These are phyloP conservation scores for Calonectria ilicicola DNA, from an alignment of 2,329 filamentous ascomycete species.

Conservation along the genomic window DNA sequence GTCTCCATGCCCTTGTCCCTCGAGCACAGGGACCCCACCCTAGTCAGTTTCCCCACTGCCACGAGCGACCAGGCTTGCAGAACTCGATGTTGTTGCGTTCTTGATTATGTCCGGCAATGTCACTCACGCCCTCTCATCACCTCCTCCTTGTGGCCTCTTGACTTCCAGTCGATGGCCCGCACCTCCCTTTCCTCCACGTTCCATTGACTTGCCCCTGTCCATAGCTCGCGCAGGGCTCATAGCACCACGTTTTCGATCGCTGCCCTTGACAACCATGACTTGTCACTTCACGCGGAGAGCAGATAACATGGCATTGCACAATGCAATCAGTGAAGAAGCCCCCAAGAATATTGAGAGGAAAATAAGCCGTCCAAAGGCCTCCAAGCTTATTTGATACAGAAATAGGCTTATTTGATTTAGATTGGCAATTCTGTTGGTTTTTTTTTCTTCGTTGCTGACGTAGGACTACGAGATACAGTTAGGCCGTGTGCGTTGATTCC, in stretches of 20 bases:
- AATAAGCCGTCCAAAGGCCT: too few relatives aligned
- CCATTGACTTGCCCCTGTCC: neutral
- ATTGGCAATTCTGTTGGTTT: too few relatives aligned
- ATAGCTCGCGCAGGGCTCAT: neutral
- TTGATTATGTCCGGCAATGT: neutral
- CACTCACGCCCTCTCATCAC: neutral
- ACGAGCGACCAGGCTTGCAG: conserved; percentile 19
- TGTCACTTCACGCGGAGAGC: too few relatives aligned
- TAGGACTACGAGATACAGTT: too few relatives aligned
- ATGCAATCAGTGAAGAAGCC: too few relatives aligned
- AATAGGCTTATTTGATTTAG: too few relatives aligned
- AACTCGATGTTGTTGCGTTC: neutral
- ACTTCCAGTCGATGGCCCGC: neutral
- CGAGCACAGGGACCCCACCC: conserved; percentile 6
- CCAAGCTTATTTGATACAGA: too few relatives aligned
- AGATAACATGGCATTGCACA: too few relatives aligned
- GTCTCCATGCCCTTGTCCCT: conserved; percentile 15
- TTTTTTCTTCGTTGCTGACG: too few relatives aligned
- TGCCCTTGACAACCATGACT: neutral
- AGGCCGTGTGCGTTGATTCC: too few relatives aligned
- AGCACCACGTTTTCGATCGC: conserved; percentile 17
- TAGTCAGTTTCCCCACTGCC: conserved; percentile 22
- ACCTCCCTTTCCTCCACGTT: neutral
- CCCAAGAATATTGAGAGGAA: too few relatives aligned
- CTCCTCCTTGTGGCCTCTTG: neutral